Percentiles rank a stretch among this genome's conserved stretches.
Evolutionary conservation across 768 basidiomycete species (phyloP).

Genomic region (Dentipellis fragilis): DNA sequence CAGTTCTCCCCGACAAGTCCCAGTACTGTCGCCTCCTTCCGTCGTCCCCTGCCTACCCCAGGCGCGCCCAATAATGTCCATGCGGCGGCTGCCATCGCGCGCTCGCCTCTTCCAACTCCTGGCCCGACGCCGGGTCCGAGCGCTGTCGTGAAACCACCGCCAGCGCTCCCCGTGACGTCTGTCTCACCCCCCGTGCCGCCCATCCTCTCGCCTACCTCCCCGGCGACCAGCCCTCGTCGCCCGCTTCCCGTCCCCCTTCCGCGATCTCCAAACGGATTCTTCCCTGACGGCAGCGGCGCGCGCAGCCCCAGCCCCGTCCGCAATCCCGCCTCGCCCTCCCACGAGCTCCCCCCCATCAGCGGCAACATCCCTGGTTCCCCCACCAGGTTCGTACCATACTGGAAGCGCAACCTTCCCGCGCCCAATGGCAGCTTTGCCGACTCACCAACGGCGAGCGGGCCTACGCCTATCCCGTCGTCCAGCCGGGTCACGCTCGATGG

Average conservation of each 20-base stretch:
- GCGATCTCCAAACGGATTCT: background rate
- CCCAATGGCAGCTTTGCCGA: conserved; percentile 4
- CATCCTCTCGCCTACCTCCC: conserved; percentile 10
- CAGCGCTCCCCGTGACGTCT: conserved; percentile 1
- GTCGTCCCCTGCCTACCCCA: conserved; percentile 14
- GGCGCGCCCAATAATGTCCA: conserved; percentile 6
- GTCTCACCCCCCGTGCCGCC: background rate
- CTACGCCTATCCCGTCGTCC: background rate
- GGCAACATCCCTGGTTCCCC: background rate
- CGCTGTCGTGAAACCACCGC: conserved; percentile 1
- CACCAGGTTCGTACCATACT: conserved; percentile 13
- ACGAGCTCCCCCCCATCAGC: background rate
- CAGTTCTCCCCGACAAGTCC: conserved; percentile 1
- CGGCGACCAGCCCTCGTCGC: conserved; percentile 5
- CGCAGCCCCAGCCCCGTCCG: conserved; percentile 11
- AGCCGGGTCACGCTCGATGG: background rate
- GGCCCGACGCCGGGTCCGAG: conserved; percentile 12
- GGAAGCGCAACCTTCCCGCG: conserved; percentile 13
- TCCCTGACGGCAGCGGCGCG: background rate
- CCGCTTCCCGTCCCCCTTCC: conserved; percentile 11
- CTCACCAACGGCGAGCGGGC: background rate
- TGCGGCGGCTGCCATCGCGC: conserved; percentile 1
- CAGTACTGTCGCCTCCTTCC: conserved; percentile 8
- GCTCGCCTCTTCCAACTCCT: conserved; percentile 13
- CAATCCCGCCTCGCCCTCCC: background rate